Base-by-base conservation (phyloP, 2,329 filamentous ascomycete species). In the Claviceps purpurea region DNA sequence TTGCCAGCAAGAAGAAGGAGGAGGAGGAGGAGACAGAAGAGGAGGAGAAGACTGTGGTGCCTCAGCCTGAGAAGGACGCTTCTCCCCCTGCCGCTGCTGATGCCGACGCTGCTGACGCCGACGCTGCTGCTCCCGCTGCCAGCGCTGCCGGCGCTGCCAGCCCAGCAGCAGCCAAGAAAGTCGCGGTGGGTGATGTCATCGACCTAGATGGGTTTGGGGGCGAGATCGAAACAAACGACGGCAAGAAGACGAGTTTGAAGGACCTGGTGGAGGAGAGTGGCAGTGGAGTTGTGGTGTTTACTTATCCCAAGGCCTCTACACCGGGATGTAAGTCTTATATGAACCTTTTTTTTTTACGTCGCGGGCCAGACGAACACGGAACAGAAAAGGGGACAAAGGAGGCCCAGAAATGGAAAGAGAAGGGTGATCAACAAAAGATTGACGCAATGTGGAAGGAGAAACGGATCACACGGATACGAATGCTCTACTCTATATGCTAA, bases 231-330 rank as follows among this genome's bases (percentile, higher is more conserved):
- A 93, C 85, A 56, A 82, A 97, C 58, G 88, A 95, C 57, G 89
- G 89, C 61, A 73, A 76, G 51, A 87, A 85, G 71, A 89, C 85
- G 5, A 89, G 82, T 1, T 73, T 98, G 54, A 85, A 88, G 71
- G 75, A 82, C 60, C 81, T 98, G 24, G 78, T 96, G 48, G 84
- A 89, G 50, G 79, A 85, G 64, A 95, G 89, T 77, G 83, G 87
- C 70, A 76, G 79, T 39, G 93, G 91, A 26, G 85, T 97, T 44
- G 88, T 95, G 38, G 73, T 97, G 34, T 96, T 98, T 68, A 96
- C 90, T 37, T 97, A 97, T 65, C 93, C 93, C 54, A 94, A 87
- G 71, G 93, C 93, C 13, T 93, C 86, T 30, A 98, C 93, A 22
- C 88, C 89, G 40, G 91, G 91, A 56, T 97, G 91, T 95, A 81